Conservation (phyloP, 208 protist species). For the Trypanosoma vivax region DNA sequence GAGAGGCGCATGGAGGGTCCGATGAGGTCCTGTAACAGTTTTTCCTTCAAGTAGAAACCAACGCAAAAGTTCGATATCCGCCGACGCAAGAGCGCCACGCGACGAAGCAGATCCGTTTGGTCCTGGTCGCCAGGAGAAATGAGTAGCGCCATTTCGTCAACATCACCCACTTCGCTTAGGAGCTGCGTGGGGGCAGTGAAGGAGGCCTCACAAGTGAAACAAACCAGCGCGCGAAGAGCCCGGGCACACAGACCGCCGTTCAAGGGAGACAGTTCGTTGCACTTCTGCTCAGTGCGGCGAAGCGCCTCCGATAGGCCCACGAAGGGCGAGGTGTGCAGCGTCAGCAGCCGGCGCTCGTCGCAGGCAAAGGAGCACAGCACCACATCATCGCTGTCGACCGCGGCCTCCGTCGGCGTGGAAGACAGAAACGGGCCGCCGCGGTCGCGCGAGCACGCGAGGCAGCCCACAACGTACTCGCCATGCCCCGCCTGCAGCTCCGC, state of each 20-base stretch:
- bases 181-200: constrained; percentile 64
- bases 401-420: constrained; percentile 12
- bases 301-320: constrained; percentile 46
- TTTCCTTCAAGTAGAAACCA: constrained; percentile 63
- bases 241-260: constrained; percentile 4
- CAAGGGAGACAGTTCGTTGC: constrained; percentile 6
- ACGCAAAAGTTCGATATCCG: constrained; percentile 58
- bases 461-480: constrained; percentile 42
- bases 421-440: constrained; percentile 8
- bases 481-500: constrained; percentile 47
- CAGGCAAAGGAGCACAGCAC: constrained; percentile 58
- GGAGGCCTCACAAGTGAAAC: constrained; percentile 58
- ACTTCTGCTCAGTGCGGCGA: constrained; percentile 28
- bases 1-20: constrained; percentile 54
- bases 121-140: constrained; percentile 72
- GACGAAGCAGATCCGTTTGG: constrained; percentile 74
- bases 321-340: constrained; percentile 52
- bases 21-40: constrained; percentile 58
- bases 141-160: constrained; percentile 85
- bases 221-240: constrained; percentile 44
- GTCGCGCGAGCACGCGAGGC: constrained; percentile 41
- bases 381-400: constrained; percentile 25
- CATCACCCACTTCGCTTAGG: constrained; percentile 73
- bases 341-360: constrained; percentile 46
- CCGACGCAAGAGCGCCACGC: constrained; percentile 63